Percentiles rank a stretch among this genome's conserved stretches.
Evolutionary conservation across 2,329 filamentous ascomycete species (phyloP).

Genomic region (Penicillium sp.): DNA sequence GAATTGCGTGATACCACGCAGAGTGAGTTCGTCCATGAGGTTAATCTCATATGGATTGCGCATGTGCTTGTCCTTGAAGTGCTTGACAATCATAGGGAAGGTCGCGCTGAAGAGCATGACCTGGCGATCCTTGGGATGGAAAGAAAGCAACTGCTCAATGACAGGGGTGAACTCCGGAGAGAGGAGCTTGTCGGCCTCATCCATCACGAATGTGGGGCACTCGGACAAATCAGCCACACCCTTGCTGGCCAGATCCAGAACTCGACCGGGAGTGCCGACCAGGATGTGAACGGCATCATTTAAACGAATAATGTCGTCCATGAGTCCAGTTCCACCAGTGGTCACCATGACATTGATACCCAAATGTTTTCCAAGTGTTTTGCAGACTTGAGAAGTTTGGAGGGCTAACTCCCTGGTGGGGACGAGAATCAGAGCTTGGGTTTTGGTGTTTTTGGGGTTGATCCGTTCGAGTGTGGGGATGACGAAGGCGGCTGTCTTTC

Average conservation of each 20-base stretch:
- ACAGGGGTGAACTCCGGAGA: conserved; percentile 97
- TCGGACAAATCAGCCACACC: conserved; percentile 94
- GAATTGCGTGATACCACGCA: conserved; percentile 98
- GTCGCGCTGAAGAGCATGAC: conserved; percentile 99
- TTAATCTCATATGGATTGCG: conserved; percentile 96
- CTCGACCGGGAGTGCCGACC: conserved; percentile 94
- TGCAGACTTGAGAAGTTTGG: conserved; percentile 99
- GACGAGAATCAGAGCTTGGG: conserved; percentile 93
- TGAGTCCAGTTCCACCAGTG: conserved; percentile 90
- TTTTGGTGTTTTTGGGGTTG: conserved; percentile 95
- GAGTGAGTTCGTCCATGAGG: conserved; percentile 97
- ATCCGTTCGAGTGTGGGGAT: conserved; percentile 94
- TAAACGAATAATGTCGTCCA: conserved; percentile 94
- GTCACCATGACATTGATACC: conserved; percentile 99
- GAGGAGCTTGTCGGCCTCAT: conserved; percentile 96
- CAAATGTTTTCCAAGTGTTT: conserved; percentile 95
- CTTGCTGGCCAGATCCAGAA: conserved; percentile 94
- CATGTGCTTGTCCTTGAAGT: conserved; percentile 99
- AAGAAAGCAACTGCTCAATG: conserved; percentile 92
- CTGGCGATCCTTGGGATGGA: conserved; percentile 95
- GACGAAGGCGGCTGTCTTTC: conserved; percentile 97
- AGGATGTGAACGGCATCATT: conserved; percentile 96
- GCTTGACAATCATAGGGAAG: conserved; percentile 95
- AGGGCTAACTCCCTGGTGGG: conserved; percentile 96
- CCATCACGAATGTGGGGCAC: conserved; percentile 99